Conservation (phyloP, 1,284 basidiomycete species). For the Apiotrichum laibachii region DNA sequence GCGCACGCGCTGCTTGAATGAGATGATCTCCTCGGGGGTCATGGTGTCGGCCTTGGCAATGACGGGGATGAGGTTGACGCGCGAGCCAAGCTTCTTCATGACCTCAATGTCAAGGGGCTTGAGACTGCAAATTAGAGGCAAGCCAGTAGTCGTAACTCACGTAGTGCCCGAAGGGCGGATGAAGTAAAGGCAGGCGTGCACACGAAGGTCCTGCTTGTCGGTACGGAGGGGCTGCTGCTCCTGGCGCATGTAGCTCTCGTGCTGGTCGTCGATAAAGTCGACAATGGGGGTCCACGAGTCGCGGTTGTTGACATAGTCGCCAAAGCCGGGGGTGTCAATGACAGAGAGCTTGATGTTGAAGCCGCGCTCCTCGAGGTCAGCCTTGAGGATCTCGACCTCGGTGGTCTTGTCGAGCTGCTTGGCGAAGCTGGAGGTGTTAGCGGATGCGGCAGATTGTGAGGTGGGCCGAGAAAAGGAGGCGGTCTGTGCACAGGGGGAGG, state of each 20-base stretch:
- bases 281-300: slow-evolving; percentile 98
- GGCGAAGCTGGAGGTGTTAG: slow-evolving; percentile 60
- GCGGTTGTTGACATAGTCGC: slow-evolving; percentile 99
- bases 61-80: slow-evolving; percentile 97
- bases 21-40: slow-evolving; percentile 83
- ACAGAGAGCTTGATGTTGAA: slow-evolving; percentile 99
- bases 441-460: background rate
- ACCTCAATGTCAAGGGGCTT: slow-evolving; percentile 99
- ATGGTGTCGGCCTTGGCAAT: slow-evolving; percentile 95
- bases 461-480: background rate
- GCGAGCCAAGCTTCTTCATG: slow-evolving; percentile 94
- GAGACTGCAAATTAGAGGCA: slow-evolving; percentile 57
- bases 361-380: slow-evolving; percentile 95
- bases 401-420: slow-evolving; percentile 99
- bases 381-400: slow-evolving; percentile 94
- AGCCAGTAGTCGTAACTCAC: slow-evolving; percentile 56
- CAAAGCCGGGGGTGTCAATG: slow-evolving; percentile 97
- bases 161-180: slow-evolving; percentile 94
- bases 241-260: slow-evolving; percentile 98
- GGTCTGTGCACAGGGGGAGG: background rate
- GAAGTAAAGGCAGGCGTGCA: slow-evolving; percentile 98
- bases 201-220: slow-evolving; percentile 91
- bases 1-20: slow-evolving; percentile 92
- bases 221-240: slow-evolving; percentile 94
- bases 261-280: slow-evolving; percentile 99